A percentile compares a stretch with the other conserved stretches of the same genome.
Evolutionary conservation across 176 grass and related monocot genomes (phyloP).

Genomic region (Carex cristatella): DNA sequence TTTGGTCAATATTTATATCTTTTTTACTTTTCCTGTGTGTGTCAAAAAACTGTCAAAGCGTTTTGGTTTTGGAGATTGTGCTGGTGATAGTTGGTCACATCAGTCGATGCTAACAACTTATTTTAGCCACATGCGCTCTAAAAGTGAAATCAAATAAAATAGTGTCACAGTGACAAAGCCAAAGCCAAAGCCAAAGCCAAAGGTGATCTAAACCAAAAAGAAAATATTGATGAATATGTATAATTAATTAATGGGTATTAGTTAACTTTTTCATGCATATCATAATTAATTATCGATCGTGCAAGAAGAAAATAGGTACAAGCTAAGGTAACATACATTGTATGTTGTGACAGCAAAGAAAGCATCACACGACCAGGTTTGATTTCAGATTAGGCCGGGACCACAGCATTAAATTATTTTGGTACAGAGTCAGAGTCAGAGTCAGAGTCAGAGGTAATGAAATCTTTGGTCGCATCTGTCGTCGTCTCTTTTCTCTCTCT

Average conservation of each 20-base stretch:
- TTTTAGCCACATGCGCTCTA: slow-evolving; percentile 13
- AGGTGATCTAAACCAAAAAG: too few relatives aligned
- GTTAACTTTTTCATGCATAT: too few relatives aligned
- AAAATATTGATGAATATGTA: too few relatives aligned
- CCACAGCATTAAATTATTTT: slow-evolving; percentile 11
- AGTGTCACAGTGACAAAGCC: too few relatives aligned
- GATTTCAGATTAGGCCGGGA: not conserved
- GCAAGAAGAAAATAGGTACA: too few relatives aligned
- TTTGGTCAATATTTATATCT: not conserved
- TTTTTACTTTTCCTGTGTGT: not conserved
- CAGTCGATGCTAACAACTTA: slow-evolving; percentile 30
- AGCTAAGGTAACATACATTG: too few relatives aligned
- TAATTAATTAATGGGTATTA: too few relatives aligned
- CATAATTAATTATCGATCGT: too few relatives aligned
- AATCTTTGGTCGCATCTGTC: slow-evolving; percentile 29
- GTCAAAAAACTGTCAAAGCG: slow-evolving; percentile 4
- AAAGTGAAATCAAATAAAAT: not conserved
- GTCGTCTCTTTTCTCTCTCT: slow-evolving; percentile 14
- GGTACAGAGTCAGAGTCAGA: slow-evolving; percentile 9
- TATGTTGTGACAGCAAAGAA: not conserved
- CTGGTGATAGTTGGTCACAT: slow-evolving; percentile 22
- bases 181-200: too few relatives aligned
- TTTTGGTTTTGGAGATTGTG: not conserved
- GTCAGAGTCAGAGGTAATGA: slow-evolving; percentile 21
- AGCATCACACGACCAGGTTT: slow-evolving; percentile 10